Evolutionary conservation across 805 yeast genomes (phyloP), one percentile per base, ranked within the genome.

Genomic region (Pichia cephalocereana): DNA sequence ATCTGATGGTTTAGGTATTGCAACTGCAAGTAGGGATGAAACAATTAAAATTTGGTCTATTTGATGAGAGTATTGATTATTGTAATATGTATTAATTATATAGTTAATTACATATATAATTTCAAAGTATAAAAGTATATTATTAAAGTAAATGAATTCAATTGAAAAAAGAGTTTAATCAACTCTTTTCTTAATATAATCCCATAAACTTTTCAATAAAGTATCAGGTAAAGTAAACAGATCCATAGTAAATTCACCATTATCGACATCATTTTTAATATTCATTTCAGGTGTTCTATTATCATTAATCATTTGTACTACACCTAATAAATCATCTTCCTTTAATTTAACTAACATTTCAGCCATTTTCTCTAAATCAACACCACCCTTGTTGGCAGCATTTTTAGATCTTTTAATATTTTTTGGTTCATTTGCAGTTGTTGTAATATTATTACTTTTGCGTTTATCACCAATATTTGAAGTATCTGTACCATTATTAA

Each of bases 191-290:
- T 82, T 82, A 40, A 91, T 96, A 64, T 85, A 90, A 55, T 91
- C 98, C 95, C 95, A 89, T 67, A 91, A 75, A 73, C 95, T 86
- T 71, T 86, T 88, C 63, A 93, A 76, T 63, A 93, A 71, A 40
- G 85, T 80, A 63, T 91, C 97, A 19, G 98, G 98, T 56, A 91
- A 72, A 28, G 97, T 90, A 67, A 80, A 90, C 57, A 91, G 76
- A 69, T 91, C 99, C 86, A 91, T 87, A 47, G 95, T 88, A 66
- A 93, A 91, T 70, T 93, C 98, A 46, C 99, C 99, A 59, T 87
- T 91, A 53, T 91, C 98, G 45, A 87, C 89, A 60, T 91, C 96
- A 65, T 93, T 91, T 64, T 90, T 90, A 58, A 91, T 84, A 67
- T 85, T 89, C 96, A 91, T 91, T 44, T 91, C 98, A 41, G 87